These are phyloP conservation scores for Metschnikowia lunata DNA, from an alignment of 805 yeast species.

Conservation along the genomic window DNA sequence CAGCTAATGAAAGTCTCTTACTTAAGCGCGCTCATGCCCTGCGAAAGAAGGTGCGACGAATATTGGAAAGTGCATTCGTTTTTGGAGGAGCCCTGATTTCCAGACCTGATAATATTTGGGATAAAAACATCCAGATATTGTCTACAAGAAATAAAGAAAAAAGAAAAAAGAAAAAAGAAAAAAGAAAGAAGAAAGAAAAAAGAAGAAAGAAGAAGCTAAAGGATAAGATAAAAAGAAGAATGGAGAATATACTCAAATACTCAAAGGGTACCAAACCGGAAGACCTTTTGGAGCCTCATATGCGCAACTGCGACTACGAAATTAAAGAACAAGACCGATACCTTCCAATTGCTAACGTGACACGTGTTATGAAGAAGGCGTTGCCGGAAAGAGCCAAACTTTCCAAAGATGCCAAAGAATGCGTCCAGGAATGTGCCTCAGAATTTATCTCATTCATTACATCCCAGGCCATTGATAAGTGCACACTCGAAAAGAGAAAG, in stretches of 20 bases:
- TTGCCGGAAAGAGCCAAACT: constrained; percentile 71
- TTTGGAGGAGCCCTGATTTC: no score
- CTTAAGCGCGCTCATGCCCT: constrained; percentile 10
- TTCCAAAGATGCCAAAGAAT: constrained; percentile 74
- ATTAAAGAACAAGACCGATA: constrained; percentile 43
- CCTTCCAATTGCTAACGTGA: constrained; percentile 47
- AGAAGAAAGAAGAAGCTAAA: background rate
- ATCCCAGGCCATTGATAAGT: constrained; percentile 60
- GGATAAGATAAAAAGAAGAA: no score
- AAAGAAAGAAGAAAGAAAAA: background rate
- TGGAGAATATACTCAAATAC: background rate
- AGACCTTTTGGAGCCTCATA: constrained; percentile 3
- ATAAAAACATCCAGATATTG: no score
- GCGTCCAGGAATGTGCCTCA: constrained; percentile 68
- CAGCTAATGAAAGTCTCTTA: constrained; percentile 7
- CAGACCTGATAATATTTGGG: no score
- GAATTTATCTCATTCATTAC: constrained; percentile 68
- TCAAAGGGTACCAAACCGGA: background rate
- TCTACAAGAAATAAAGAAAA: no score
- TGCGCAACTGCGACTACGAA: constrained; percentile 33
- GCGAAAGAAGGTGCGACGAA: background rate
- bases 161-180: background rate
- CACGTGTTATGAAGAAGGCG: constrained; percentile 73
- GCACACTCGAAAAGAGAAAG: constrained; percentile 60
- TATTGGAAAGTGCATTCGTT: no score